Evolutionary conservation across 495 filamentous ascomycete species (phyloP).

Genomic region (Daldinia loculata): DNA sequence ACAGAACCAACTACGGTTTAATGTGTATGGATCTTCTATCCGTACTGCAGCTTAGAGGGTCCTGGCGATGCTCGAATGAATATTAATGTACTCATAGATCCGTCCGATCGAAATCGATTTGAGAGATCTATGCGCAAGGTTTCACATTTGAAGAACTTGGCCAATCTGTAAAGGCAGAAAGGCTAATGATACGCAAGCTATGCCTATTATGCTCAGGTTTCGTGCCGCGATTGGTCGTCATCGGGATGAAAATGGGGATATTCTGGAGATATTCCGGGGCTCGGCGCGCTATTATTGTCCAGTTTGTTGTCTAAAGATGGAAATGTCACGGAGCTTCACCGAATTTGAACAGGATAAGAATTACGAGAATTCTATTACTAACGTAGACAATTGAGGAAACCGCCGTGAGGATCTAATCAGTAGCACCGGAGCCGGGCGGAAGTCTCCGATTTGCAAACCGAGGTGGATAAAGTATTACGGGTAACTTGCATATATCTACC

Average conservation of each 20-base stretch:
- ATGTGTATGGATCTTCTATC: background rate
- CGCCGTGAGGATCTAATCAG: slow-evolving; percentile 6
- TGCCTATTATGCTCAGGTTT: slow-evolving; percentile 8
- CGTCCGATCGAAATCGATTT: background rate
- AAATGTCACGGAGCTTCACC: background rate
- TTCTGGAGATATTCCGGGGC: background rate
- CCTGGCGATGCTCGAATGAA: background rate
- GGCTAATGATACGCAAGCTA: slow-evolving; percentile 15
- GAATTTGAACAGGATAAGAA: slow-evolving; percentile 2
- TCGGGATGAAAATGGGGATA: background rate
- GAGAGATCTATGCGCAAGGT: slow-evolving; percentile 9
- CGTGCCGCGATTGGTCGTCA: slow-evolving; percentile 10
- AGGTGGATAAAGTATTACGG: background rate
- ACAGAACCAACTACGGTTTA: background rate
- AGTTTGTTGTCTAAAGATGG: slow-evolving; percentile 3
- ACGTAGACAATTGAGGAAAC: slow-evolving; percentile 7
- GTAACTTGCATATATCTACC: background rate
- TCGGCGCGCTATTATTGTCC: slow-evolving; percentile 6
- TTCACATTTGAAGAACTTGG: slow-evolving; percentile 3
- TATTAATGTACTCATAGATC: background rate
- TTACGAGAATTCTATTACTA: slow-evolving; percentile 4
- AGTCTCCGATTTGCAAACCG: slow-evolving; percentile 3
- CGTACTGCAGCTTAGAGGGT: background rate
- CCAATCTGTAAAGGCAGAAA: slow-evolving; percentile 13
- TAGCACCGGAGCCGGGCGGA: slow-evolving; percentile 16